A percentile compares a stretch with the other conserved stretches of the same genome.
Evolutionary conservation across 2,329 filamentous ascomycete genomes (phyloP).

Genomic region (Alternaria atra): DNA sequence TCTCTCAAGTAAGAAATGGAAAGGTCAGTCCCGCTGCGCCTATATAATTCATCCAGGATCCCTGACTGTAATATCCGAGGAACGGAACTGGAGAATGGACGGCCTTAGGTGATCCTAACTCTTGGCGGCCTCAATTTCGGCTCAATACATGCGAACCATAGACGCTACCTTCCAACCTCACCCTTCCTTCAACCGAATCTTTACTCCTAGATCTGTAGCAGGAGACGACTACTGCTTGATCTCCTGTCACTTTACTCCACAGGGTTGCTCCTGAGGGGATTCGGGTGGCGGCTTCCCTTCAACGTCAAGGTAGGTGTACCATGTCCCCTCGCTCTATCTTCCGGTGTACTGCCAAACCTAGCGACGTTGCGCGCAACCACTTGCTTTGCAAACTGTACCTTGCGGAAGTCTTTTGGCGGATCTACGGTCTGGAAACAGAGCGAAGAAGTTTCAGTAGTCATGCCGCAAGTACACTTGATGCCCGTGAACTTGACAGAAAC

Average conservation of each 20-base stretch:
- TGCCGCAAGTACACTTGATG: constrained; percentile 32
- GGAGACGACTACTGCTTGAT: background rate
- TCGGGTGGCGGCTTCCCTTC: constrained; percentile 21
- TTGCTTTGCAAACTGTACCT: background rate
- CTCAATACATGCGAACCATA: background rate
- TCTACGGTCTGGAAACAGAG: constrained; percentile 38
- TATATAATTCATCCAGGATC: background rate
- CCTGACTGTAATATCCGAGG: background rate
- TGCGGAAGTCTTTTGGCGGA: background rate
- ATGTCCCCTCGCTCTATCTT: constrained; percentile 31
- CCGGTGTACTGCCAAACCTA: constrained; percentile 17
- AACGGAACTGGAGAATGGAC: background rate
- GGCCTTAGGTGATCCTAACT: background rate
- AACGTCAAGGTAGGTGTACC: constrained; percentile 23
- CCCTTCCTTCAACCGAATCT: background rate
- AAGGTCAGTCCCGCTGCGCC: background rate
- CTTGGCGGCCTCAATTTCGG: background rate
- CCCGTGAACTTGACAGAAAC: constrained; percentile 32
- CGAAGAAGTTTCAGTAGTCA: constrained; percentile 18
- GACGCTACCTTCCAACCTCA: background rate
- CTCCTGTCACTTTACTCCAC: background rate
- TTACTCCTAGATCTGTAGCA: background rate
- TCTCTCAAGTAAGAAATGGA: background rate
- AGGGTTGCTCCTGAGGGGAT: constrained; percentile 34
- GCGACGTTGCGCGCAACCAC: background rate